A percentile compares a stretch with the other conserved stretches of the same genome.
Conservation (phyloP, 164 flowering plant genomes). For the Malania oleifera region DNA sequence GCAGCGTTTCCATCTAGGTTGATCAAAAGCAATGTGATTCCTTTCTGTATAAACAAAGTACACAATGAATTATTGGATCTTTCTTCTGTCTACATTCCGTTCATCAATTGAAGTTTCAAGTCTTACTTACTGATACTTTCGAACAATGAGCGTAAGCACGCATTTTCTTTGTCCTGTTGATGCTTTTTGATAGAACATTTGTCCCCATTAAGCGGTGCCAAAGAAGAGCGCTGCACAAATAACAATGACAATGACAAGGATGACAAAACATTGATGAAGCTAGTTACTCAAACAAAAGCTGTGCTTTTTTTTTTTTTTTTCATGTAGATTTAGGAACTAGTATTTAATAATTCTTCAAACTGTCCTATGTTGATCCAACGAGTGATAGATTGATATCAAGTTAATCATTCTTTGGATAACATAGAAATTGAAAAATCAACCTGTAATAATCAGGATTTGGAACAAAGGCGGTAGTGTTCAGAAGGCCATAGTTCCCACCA, state of each 20-base stretch:
- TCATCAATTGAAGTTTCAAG: not conserved
- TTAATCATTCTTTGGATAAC: not conserved
- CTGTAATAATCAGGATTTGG: constrained; percentile 59
- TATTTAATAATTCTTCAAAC: too few relatives aligned
- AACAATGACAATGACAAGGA: not conserved
- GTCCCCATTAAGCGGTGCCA: constrained; percentile 55
- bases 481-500: constrained; percentile 51
- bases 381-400: too few relatives aligned
- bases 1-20: constrained; percentile 31
- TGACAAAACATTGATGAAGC: too few relatives aligned
- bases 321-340: too few relatives aligned
- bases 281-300: too few relatives aligned
- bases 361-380: too few relatives aligned
- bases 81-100: not conserved
- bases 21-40: constrained; percentile 43
- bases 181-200: constrained; percentile 26
- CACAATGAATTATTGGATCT: not conserved
- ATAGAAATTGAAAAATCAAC: constrained; percentile 11
- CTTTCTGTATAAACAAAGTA: constrained; percentile 28
- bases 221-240: constrained; percentile 41
- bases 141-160: constrained; percentile 55
- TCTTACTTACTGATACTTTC: constrained; percentile 29
- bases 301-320: too few relatives aligned
- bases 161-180: constrained; percentile 25
- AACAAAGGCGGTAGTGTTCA: constrained; percentile 32